Percentiles rank a stretch among this genome's conserved stretches.
These are phyloP conservation scores for Aspergillus phoenicis DNA, from an alignment of 2,329 filamentous ascomycete genomes.

Conservation along the genomic window DNA sequence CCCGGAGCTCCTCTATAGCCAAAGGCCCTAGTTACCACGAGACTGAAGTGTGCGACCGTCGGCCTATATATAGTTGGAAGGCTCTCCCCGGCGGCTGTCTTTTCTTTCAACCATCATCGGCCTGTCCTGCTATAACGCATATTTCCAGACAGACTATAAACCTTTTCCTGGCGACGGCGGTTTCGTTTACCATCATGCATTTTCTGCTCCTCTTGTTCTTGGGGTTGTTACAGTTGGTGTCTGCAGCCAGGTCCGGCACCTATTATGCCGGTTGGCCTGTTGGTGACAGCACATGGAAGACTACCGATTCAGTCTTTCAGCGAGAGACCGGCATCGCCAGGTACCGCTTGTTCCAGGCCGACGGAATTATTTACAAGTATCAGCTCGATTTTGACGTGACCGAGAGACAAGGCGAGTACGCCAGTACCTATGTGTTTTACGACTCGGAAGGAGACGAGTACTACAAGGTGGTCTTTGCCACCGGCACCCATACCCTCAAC, in stretches of 20 bases:
- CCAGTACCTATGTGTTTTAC: neutral
- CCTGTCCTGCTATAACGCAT: no score
- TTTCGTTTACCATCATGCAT: neutral
- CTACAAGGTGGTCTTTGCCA: neutral
- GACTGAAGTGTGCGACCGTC: no score
- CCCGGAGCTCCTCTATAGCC: no score
- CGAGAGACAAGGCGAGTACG: neutral
- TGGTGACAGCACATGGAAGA: neutral
- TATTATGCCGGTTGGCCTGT: neutral
- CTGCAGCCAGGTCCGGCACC: neutral
- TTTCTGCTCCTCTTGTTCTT: neutral
- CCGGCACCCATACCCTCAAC: neutral
- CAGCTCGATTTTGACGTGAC: neutral
- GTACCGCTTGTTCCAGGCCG: neutral
- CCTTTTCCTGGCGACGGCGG: no score
- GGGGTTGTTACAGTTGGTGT: neutral
- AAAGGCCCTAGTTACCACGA: no score
- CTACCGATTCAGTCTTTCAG: neutral
- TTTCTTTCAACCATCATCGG: no score
- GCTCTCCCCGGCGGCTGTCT: no score
- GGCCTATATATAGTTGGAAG: no score
- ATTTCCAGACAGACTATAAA: no score
- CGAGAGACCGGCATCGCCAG: neutral
- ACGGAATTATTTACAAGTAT: neutral
- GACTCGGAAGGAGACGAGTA: neutral